Percentiles rank a stretch among this genome's conserved stretches.
These are phyloP conservation scores for Cladosporium sp. DNA, from an alignment of 2,329 filamentous ascomycete genomes.

Conservation along the genomic window DNA sequence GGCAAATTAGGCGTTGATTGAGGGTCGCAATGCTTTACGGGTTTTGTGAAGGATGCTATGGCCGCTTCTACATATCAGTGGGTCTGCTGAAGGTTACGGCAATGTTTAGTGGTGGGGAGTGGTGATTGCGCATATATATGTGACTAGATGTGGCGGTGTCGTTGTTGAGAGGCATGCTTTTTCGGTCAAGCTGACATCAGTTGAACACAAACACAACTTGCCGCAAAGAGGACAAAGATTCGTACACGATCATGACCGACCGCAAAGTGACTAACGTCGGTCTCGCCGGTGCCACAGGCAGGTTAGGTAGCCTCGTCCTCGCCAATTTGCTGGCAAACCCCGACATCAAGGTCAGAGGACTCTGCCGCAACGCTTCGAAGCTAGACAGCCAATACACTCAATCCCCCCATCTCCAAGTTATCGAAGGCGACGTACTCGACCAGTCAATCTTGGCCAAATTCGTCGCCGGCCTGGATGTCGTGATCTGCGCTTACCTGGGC, in stretches of 20 bases:
- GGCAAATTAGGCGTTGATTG: no score
- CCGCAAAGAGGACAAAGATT: no score
- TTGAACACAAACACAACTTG: no score
- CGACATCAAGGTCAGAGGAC: slow-evolving; percentile 32
- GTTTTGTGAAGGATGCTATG: no score
- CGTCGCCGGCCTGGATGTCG: slow-evolving; percentile 37
- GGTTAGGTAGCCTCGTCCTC: slow-evolving; percentile 36
- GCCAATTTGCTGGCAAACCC: slow-evolving; percentile 33
- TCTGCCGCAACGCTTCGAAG: slow-evolving; percentile 30
- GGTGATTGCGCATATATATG: no score
- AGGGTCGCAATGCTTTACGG: no score
- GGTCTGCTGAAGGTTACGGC: no score
- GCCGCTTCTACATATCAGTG: no score
- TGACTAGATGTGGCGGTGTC: no score
- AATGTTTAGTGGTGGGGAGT: no score
- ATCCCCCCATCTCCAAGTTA: slow-evolving; percentile 25
- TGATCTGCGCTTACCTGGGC: slow-evolving; percentile 46
- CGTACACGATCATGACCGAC: not conserved
- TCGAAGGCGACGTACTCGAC: slow-evolving; percentile 34
- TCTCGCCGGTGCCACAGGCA: slow-evolving; percentile 39
- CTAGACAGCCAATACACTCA: slow-evolving; percentile 28
- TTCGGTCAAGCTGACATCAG: no score
- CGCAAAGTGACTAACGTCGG: slow-evolving; percentile 20
- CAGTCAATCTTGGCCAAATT: slow-evolving; percentile 30
- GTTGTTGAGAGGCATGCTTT: no score